These are phyloP conservation scores for Schrenkiella parvula DNA, from an alignment of 345 rosid species.

Conservation along the genomic window DNA sequence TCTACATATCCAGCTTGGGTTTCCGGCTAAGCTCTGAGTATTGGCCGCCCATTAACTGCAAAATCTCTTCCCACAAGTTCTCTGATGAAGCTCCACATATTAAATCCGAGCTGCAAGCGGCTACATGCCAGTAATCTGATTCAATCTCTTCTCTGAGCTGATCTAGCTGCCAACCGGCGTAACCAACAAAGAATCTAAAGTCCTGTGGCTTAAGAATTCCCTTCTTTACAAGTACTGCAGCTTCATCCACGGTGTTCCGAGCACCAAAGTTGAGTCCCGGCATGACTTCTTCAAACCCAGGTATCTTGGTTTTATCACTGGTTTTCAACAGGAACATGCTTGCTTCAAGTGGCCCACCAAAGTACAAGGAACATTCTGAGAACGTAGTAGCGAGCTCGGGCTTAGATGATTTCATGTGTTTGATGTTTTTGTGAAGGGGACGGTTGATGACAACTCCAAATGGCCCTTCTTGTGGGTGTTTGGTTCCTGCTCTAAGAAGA, in stretches of 20 bases:
- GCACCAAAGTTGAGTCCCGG: constrained; percentile 82
- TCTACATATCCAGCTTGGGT: constrained; percentile 76
- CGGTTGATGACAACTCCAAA: constrained; percentile 87
- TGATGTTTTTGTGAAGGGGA: constrained; percentile 73
- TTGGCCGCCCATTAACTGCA: constrained; percentile 87
- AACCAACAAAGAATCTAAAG: constrained; percentile 85
- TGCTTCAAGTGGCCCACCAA: constrained; percentile 89
- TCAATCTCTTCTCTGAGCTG: constrained; percentile 86
- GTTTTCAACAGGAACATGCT: constrained; percentile 71
- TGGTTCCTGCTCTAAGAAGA: constrained; percentile 79
- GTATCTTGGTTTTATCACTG: constrained; percentile 47
- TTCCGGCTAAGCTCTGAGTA: constrained; percentile 88
- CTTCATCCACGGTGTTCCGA: constrained; percentile 75
- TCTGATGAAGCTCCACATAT: constrained; percentile 57
- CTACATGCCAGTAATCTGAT: constrained; percentile 75
- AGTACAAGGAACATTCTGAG: constrained; percentile 73
- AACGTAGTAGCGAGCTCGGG: constrained; percentile 75
- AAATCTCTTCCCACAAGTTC: constrained; percentile 81
- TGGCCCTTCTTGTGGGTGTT: constrained; percentile 87
- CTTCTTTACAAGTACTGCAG: constrained; percentile 69
- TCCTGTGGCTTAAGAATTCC: constrained; percentile 76
- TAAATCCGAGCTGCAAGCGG: constrained; percentile 79
- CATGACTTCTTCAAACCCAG: constrained; percentile 74
- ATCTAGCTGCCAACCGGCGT: constrained; percentile 91
- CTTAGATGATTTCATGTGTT: constrained; percentile 71